Evolutionary conservation across 2,329 filamentous ascomycete species (phyloP).

Genomic region (Pyrenophora seminiperda): DNA sequence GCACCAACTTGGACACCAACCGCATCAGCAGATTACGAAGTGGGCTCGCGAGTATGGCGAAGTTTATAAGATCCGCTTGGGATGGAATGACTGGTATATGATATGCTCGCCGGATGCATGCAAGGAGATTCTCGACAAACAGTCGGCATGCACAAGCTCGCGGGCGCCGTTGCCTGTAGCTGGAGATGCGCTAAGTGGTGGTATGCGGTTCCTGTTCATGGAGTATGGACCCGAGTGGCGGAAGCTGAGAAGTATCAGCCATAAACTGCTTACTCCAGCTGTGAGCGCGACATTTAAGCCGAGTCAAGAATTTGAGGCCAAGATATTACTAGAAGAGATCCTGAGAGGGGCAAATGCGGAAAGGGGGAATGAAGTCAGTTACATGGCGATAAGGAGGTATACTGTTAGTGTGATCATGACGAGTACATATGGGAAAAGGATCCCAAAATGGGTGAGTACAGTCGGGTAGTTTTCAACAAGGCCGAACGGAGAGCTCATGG

Average conservation of each 20-base stretch:
- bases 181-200: constrained; percentile 48
- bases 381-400: constrained; percentile 39
- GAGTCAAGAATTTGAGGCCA: constrained; percentile 54
- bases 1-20: constrained; percentile 35
- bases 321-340: constrained; percentile 53
- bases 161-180: constrained; percentile 48
- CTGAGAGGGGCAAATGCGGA: constrained; percentile 35
- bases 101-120: constrained; percentile 53
- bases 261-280: constrained; percentile 46
- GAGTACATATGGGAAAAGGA: constrained; percentile 42
- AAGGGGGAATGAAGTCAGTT: constrained; percentile 29
- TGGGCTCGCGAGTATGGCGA: constrained; percentile 54
- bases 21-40: constrained; percentile 37
- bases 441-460: constrained; percentile 38
- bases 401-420: constrained; percentile 46
- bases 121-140: constrained; percentile 53
- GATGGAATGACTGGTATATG: constrained; percentile 55
- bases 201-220: constrained; percentile 51
- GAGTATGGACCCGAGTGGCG: constrained; percentile 51
- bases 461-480: neutral
- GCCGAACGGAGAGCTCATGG: neutral
- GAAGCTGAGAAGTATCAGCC: constrained; percentile 47
- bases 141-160: constrained; percentile 45
- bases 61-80: constrained; percentile 52
- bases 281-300: constrained; percentile 50